Base-by-base conservation (phyloP, 2,329 filamentous ascomycete genomes). In the Pseudodiploospora longispora region DNA sequence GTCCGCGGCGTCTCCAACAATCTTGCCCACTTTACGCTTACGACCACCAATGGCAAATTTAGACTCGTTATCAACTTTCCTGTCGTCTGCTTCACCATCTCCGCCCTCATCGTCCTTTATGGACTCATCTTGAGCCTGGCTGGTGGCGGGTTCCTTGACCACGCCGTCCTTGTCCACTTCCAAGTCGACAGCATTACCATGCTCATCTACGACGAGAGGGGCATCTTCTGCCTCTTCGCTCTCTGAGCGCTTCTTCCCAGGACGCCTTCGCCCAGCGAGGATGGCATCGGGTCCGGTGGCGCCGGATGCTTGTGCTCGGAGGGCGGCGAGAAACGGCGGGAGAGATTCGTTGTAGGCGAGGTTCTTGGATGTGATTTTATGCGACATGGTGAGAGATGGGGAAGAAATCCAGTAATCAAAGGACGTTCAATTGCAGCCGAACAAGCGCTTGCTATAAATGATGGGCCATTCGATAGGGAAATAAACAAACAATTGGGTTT, bases 151-250 rank as follows among this genome's bases (percentile, higher is more conserved):
- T 44, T 59, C 59, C n/a, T 58, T 65, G n/a, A 71, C 63, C 4
- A 49, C 57, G 6, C 71, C 72, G 48, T 75, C 69, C 37, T 60
- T 59, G 42, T 63, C 65, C 4, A 75, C 59, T 12, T 74, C 49
- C 54, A 78, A 52, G 65, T 62, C 38, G 28, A 83, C 74, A 30
- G 82, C 74, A 43, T 87, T 83, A 40, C 80, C 84, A 4, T 76
- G 71, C 58, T 88, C 85, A 52, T 91, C 78, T 4, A 93, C 78
- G 41, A 87, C 80, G 0, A 87, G 72, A 0, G 87, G 87, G 40
- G 74, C 82, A 60, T 91, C 86, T 53, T 91, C 86, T 9, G 83
- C 84, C 48, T 88, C 80, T 35, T 82, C 82, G 52, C 83, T 80
- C 47, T 69, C 77, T 10, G 76, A 78, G 32, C 72, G 73, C 64